Conservation (phyloP, 768 basidiomycete species). For the Russula dissimulans region DNA sequence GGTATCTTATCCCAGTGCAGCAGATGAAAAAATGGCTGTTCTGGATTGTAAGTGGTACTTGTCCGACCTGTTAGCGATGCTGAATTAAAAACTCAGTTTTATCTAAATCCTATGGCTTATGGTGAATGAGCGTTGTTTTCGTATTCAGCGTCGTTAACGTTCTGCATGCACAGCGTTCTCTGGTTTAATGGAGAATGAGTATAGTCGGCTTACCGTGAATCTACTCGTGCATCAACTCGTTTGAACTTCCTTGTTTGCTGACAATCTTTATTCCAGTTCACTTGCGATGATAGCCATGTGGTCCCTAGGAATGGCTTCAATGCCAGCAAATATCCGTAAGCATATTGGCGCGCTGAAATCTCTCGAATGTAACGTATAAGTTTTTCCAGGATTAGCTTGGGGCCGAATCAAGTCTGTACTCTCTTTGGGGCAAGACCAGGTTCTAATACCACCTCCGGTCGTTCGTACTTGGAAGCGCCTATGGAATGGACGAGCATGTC, state of each 20-base stretch:
- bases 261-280: slow-evolving; percentile 32
- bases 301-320: slow-evolving; percentile 56
- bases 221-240: neutral
- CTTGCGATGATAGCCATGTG: slow-evolving; percentile 56
- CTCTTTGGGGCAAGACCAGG: slow-evolving; percentile 58
- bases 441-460: slow-evolving; percentile 44
- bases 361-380: neutral
- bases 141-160: neutral
- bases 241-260: slow-evolving; percentile 1
- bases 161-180: slow-evolving; percentile 46
- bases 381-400: slow-evolving; percentile 32
- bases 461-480: slow-evolving; percentile 51
- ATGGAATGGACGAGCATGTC: slow-evolving; percentile 38
- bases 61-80: neutral
- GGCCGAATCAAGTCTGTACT: slow-evolving; percentile 71
- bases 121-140: slow-evolving; percentile 28
- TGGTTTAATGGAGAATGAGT: slow-evolving; percentile 79
- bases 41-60: slow-evolving; percentile 55
- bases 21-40: slow-evolving; percentile 77
- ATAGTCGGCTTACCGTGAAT: slow-evolving; percentile 54
- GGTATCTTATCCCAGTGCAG: slow-evolving; percentile 57
- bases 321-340: slow-evolving; percentile 53
- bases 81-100: slow-evolving; percentile 39
- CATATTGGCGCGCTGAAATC: slow-evolving; percentile 20
- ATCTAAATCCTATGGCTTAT: slow-evolving; percentile 71